Percentiles rank a stretch among this genome's conserved stretches.
phyloP scores from a whole-genome alignment of 805 yeast genomes.

The Blastobotrys parvus region DNA sequence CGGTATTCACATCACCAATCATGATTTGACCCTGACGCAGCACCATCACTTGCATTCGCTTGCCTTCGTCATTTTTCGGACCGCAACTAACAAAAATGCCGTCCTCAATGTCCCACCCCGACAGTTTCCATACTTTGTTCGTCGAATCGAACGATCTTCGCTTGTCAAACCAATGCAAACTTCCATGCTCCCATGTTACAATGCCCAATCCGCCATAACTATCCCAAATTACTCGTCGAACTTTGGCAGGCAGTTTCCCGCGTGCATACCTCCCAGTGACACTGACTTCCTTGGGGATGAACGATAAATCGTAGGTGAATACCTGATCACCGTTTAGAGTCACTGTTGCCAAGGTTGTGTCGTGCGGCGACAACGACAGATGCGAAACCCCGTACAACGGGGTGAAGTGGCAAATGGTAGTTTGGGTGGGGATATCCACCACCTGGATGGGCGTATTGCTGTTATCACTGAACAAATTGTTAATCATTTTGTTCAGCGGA shows the following conservation, averaged over 20 bases:
- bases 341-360: conserved; percentile 45
- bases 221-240: conserved; percentile 48
- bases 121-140: conserved; percentile 19
- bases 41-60: conserved; percentile 3
- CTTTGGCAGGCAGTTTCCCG: conserved; percentile 53
- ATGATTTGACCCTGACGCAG: conserved; percentile 12
- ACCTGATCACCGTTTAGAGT: conserved; percentile 53
- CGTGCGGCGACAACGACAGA: conserved; percentile 54
- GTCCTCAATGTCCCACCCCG: conserved; percentile 17
- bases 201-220: conserved; percentile 41
- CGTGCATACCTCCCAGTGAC: conserved; percentile 50
- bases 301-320: conserved; percentile 55
- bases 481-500: not conserved
- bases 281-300: conserved; percentile 41
- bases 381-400: conserved; percentile 58
- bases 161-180: conserved; percentile 51
- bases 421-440: conserved; percentile 38
- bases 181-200: conserved; percentile 46
- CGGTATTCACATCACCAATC: conserved; percentile 11
- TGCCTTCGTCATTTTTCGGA: not conserved
- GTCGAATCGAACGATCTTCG: conserved; percentile 13
- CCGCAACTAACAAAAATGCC: conserved; percentile 3
- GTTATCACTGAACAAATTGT: not conserved
- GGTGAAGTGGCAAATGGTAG: conserved; percentile 37
- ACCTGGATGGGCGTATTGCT: conserved; percentile 24